Evolutionary conservation across 1,284 basidiomycete species (phyloP), one percentile per base, ranked within the genome.

Genomic region (Mycosarcoma maydis): DNA sequence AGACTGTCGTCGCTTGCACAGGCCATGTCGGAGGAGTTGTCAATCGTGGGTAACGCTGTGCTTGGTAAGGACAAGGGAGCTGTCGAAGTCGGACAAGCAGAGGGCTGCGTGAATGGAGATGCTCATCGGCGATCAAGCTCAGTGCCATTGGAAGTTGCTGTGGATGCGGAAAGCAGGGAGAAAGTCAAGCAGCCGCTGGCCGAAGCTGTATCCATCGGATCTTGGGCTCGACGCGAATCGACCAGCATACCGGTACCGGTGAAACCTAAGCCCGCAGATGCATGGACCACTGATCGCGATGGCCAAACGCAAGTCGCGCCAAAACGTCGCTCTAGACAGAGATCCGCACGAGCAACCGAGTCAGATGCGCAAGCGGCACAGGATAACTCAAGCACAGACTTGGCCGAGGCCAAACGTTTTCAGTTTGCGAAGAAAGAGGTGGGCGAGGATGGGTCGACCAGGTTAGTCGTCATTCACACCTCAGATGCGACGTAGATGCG

Each of bases 11-110:
- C 58, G 19, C 30, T 72, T 19, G 69, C 69, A 2, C 58, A 67
- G n/a, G 59, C 55, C 8, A 52, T 72, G 58, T 44, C 51, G 6
- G 69, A 55, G 24, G 69, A 71, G 33, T 13, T 61, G 11, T 37
- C 58, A 10, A 22, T 55, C 4, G 57, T 57, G 6, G 49, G 58
- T 26, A 45, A 44, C 37, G 64, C 62, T 4, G 52, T 59, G 43
- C 32, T 59, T 13, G 56, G 55, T 0, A 39, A 53, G 22, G 49
- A 58, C 7, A 34, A 4, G 16, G 33, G 33, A 2, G 33, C 33
- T 29, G 27, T 7, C 27, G 27, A 51, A 34, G 30, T 10, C 33
- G 22, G 36, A 17, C 33, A 32, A 52, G 16, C 38, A 22, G 24
- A 8, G 9, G 19, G 36, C 10, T 34, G 29, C 11, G 29, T 37